Percentiles rank a stretch among this genome's conserved stretches.
These are phyloP conservation scores for Penicillium paxilli DNA, from an alignment of 495 filamentous ascomycete species.

Conservation along the genomic window DNA sequence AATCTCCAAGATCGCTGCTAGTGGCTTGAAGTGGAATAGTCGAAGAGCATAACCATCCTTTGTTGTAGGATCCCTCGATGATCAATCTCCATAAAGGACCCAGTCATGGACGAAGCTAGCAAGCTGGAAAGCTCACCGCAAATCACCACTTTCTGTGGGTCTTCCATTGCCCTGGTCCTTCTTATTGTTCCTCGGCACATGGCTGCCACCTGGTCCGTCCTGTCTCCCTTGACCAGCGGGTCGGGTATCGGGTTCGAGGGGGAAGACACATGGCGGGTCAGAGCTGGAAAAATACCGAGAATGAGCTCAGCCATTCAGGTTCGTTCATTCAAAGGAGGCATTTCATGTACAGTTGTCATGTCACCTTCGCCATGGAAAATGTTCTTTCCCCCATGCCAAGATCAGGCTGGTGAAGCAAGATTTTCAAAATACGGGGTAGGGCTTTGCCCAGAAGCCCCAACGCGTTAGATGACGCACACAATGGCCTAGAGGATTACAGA, in stretches of 20 bases:
- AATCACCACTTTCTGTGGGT: constrained; percentile 8
- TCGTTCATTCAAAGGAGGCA: no score
- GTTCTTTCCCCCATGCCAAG: background rate
- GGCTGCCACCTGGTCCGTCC: background rate
- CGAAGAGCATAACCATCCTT: constrained; percentile 14
- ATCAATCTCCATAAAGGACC: constrained; percentile 2
- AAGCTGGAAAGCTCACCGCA: background rate
- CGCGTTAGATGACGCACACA: background rate
- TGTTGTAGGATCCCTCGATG: background rate
- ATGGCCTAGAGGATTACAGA: background rate
- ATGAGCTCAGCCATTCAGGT: no score
- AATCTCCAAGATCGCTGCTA: constrained; percentile 22
- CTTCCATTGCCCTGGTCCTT: background rate
- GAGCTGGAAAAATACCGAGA: background rate
- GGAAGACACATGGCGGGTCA: background rate
- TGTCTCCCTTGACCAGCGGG: background rate
- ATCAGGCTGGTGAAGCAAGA: background rate
- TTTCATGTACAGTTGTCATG: background rate
- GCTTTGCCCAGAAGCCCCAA: background rate
- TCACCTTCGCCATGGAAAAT: background rate
- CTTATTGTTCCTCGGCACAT: constrained; percentile 11
- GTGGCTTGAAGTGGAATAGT: constrained; percentile 10
- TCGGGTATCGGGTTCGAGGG: background rate
- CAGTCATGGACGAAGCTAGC: constrained; percentile 8
- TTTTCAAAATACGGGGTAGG: background rate